Evolutionary conservation across 495 filamentous ascomycete genomes (phyloP).

Genomic region (Platismatia glauca): DNA sequence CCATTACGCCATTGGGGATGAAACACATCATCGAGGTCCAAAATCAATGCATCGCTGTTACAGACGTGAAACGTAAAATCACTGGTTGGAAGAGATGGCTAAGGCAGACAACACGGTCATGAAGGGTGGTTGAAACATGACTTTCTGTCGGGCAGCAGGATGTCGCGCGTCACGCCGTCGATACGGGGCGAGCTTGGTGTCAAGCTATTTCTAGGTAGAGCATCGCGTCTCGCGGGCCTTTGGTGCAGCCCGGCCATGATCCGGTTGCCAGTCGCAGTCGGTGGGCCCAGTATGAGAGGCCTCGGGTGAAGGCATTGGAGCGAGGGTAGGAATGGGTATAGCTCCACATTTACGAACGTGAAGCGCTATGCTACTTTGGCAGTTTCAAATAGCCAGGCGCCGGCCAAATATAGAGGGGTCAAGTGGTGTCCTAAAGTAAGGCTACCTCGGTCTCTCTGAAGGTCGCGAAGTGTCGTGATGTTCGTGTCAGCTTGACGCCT

Average conservation of each 20-base stretch:
- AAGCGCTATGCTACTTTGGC: background rate
- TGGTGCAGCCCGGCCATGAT: background rate
- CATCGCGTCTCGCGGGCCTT: conserved; percentile 9
- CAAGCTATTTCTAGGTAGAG: conserved; percentile 9
- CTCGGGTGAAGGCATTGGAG: background rate
- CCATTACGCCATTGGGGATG: conserved; percentile 14
- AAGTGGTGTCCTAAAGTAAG: background rate
- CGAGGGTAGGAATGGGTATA: background rate
- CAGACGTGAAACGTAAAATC: conserved; percentile 18
- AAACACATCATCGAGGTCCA: conserved; percentile 19
- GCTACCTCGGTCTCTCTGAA: conserved; percentile 5
- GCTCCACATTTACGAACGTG: background rate
- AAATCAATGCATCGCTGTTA: background rate
- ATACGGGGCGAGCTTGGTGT: conserved; percentile 10
- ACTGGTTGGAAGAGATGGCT: background rate
- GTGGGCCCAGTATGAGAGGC: background rate
- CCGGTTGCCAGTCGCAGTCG: too few species aligned
- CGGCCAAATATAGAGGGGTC: conserved; percentile 16
- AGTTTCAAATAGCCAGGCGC: conserved; percentile 19
- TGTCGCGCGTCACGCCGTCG: conserved; percentile 25
- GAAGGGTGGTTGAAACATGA: conserved; percentile 16
- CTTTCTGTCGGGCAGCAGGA: conserved; percentile 14
- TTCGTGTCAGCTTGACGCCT: conserved; percentile 12
- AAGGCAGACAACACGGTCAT: conserved; percentile 6
- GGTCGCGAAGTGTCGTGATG: conserved; percentile 1